Evolutionary conservation across 805 yeast genomes (phyloP), one percentile per base, ranked within the genome.

Genomic region (Candida cerambycidarum): DNA sequence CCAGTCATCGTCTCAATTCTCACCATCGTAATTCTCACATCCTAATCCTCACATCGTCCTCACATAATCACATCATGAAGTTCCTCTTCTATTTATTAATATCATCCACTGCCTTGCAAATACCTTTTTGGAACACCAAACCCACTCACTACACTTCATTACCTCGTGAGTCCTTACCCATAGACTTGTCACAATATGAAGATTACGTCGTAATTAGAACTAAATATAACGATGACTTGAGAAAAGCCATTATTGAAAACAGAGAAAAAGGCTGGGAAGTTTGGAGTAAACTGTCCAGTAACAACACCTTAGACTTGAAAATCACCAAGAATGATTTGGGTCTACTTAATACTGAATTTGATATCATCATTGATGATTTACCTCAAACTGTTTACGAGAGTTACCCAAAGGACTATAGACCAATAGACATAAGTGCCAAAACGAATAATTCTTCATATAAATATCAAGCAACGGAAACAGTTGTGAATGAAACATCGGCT

Each of bases 371-470:
- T 34, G 67, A 65, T 1, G 85, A 85, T 55, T 63, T 85, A 42
- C 71, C 85, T 1, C 80, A 78, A 51, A 63, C 75, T 0, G 69
- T 85, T 0, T 71, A 56, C 45, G 84, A 82, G 49, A 73, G 85
- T 0, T 78, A 63, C 44, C 83, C 87, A 1, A 42, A 52, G 25
- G 43, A 48, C 18, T 30, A 27, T 23, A 32, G 29, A 23, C 35
- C 14, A n/a, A n/a, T n/a, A 15, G n/a, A 16, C 10, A 32, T 32
- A 7, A 18, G 12, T 1, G 34, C 32, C n/a, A 38, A 34, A n/a
- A 21, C 41, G 39, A 16, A 14, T 5, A 28, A 32, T 24, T 13
- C 36, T 3, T 23, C 36, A 11, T 53, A 39, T 36, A 41, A 46
- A 36, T 45, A 46, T 21, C 33, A 41, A 18, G 15, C 42, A 16